Evolutionary conservation across 139 green algal species (phyloP).

Genomic region (Pleodorina starrii): DNA sequence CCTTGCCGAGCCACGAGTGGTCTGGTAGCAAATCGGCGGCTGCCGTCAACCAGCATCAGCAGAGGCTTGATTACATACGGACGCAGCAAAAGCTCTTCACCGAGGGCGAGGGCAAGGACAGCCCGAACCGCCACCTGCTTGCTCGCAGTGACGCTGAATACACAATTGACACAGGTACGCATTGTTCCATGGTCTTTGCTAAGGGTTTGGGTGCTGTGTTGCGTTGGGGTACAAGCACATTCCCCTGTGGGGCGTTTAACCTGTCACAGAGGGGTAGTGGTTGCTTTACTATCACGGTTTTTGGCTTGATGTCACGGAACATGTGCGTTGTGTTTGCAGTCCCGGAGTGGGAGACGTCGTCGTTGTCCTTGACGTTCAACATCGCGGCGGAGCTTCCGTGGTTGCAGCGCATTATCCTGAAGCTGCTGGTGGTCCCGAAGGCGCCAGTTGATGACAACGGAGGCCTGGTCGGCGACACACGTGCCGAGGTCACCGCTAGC

Average conservation of each 20-base stretch:
- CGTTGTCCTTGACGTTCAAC: slow-evolving; percentile 34
- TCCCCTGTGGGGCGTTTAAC: too few species aligned
- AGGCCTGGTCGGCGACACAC: background rate
- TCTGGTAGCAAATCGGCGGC: slow-evolving; percentile 28
- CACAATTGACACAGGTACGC: slow-evolving; percentile 30
- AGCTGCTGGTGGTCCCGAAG: slow-evolving; percentile 18
- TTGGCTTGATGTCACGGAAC: background rate
- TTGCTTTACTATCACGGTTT: too few species aligned
- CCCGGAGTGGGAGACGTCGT: slow-evolving; percentile 8
- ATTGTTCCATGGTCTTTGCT: background rate
- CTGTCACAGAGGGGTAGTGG: too few species aligned
- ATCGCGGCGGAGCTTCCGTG: slow-evolving; percentile 24
- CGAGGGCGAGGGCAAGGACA: background rate
- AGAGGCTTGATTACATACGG: slow-evolving; percentile 28
- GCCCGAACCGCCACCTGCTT: slow-evolving; percentile 8
- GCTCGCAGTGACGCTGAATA: slow-evolving; percentile 32
- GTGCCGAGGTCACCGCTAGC: background rate
- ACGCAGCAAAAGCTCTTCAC: background rate
- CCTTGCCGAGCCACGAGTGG: background rate
- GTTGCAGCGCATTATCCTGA: slow-evolving; percentile 40
- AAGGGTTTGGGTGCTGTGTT: background rate
- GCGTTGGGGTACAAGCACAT: too few species aligned
- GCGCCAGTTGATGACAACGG: slow-evolving; percentile 44
- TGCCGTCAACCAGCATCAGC: slow-evolving; percentile 14
- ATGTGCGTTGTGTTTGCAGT: slow-evolving; percentile 15